Evolutionary conservation across 768 basidiomycete genomes (phyloP).

Genomic region (Gautieria morchelliformis): DNA sequence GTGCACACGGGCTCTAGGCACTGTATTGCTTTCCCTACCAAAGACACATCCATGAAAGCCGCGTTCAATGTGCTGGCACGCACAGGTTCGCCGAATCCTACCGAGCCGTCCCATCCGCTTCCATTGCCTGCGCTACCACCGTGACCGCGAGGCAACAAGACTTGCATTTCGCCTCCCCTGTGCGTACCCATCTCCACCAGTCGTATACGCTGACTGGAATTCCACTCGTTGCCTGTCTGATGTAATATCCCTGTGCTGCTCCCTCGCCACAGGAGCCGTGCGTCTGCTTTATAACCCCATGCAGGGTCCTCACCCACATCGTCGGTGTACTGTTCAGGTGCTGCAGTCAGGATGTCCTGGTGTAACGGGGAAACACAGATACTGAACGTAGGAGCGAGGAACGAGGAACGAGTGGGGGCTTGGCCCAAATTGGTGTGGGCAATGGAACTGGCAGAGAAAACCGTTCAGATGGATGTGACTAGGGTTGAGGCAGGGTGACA

Average conservation of each 20-base stretch:
- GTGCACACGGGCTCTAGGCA: slow-evolving; percentile 38
- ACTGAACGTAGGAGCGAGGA: slow-evolving; percentile 43
- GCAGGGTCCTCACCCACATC: slow-evolving; percentile 41
- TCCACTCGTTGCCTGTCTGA: slow-evolving; percentile 33
- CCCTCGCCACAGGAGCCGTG: slow-evolving; percentile 63
- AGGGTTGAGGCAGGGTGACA: slow-evolving; percentile 43
- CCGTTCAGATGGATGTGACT: slow-evolving; percentile 33
- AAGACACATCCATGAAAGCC: slow-evolving; percentile 50
- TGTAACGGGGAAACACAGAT: slow-evolving; percentile 41
- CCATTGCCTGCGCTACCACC: slow-evolving; percentile 19
- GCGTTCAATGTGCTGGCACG: slow-evolving; percentile 30
- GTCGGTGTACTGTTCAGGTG: slow-evolving; percentile 39
- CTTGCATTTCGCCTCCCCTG: slow-evolving; percentile 26
- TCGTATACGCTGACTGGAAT: slow-evolving; percentile 37
- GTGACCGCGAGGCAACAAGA: slow-evolving; percentile 25
- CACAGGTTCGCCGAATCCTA: background rate
- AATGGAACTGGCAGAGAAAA: slow-evolving; percentile 33
- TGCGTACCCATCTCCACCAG: slow-evolving; percentile 36
- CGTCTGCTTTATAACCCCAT: slow-evolving; percentile 56
- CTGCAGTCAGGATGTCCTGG: slow-evolving; percentile 44
- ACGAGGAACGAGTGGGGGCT: slow-evolving; percentile 28
- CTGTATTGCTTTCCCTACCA: slow-evolving; percentile 34
- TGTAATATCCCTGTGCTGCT: slow-evolving; percentile 58
- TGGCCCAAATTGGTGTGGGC: slow-evolving; percentile 27
- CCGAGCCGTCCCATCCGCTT: slow-evolving; percentile 23